Evolutionary conservation across 2,329 filamentous ascomycete genomes (phyloP).

Genomic region (Diatrype stigma): DNA sequence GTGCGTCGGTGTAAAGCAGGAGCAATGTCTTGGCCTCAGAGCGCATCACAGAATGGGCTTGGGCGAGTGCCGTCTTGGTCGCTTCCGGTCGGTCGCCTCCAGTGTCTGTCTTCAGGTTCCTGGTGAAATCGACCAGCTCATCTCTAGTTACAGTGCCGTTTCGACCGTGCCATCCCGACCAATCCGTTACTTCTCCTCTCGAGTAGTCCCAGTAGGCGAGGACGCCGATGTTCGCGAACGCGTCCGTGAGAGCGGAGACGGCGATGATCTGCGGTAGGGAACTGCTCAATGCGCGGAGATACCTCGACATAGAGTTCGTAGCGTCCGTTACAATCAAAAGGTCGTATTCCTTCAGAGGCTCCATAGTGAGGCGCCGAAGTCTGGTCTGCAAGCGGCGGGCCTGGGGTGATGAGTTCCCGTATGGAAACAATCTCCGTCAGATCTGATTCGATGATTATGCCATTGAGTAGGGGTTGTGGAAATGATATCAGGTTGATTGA

Average conservation of each 20-base stretch:
- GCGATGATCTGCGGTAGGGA: conserved; percentile 48
- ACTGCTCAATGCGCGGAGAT: conserved; percentile 37
- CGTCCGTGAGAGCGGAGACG: conserved; percentile 43
- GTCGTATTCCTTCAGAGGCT: conserved; percentile 29
- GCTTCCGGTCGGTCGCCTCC: conserved; percentile 45
- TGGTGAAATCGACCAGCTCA: conserved; percentile 31
- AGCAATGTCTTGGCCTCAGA: conserved; percentile 41
- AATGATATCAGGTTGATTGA: too few species aligned
- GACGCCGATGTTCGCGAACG: conserved; percentile 46
- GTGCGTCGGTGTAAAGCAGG: conserved; percentile 44
- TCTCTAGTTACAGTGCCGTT: conserved; percentile 24
- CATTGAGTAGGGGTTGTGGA: too few species aligned
- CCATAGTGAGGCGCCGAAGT: conserved; percentile 1
- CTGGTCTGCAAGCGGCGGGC: too few species aligned
- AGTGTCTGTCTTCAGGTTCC: conserved; percentile 25
- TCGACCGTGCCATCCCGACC: conserved; percentile 44
- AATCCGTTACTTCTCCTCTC: conserved; percentile 33
- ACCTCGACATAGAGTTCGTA: conserved; percentile 41
- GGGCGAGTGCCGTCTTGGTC: conserved; percentile 43
- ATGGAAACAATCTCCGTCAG: neutral
- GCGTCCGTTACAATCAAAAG: conserved; percentile 44
- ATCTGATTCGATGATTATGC: too few species aligned
- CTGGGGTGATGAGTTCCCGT: too few species aligned
- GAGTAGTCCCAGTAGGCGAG: conserved; percentile 48
- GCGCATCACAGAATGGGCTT: conserved; percentile 43